These are phyloP conservation scores for Blastosporella zonata DNA, from an alignment of 1,284 basidiomycete genomes.

Conservation along the genomic window DNA sequence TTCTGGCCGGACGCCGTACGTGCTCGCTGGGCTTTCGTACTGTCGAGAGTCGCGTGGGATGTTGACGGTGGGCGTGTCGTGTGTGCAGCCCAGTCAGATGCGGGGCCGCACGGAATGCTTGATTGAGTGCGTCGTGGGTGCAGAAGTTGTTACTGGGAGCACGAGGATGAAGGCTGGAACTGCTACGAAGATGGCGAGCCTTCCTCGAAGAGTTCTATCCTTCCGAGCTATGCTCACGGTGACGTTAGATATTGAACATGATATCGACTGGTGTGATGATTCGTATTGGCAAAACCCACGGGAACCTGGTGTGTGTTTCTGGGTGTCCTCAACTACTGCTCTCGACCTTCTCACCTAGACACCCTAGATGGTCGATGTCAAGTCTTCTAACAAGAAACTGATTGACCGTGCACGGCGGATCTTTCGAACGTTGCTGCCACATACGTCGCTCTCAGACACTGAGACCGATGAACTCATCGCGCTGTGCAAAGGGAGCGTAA, in stretches of 20 bases:
- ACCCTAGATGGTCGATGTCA: conserved; percentile 32
- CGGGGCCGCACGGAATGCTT: conserved; percentile 24
- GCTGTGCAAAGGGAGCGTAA: conserved; percentile 28
- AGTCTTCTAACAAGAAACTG: conserved; percentile 28
- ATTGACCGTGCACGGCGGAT: conserved; percentile 28
- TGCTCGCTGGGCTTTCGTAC: conserved; percentile 27
- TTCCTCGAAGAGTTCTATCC: background rate
- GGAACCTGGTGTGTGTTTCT: conserved; percentile 26
- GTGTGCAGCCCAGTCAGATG: conserved; percentile 27
- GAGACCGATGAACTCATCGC: conserved; percentile 28
- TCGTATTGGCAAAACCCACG: conserved; percentile 31
- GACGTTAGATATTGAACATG: conserved; percentile 31
- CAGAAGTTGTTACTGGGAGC: conserved; percentile 30
- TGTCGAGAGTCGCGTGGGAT: conserved; percentile 22
- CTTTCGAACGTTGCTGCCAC: conserved; percentile 24
- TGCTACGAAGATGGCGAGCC: conserved; percentile 31
- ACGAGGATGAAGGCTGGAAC: conserved; percentile 32
- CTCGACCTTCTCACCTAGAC: background rate
- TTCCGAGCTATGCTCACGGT: background rate
- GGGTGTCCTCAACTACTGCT: background rate
- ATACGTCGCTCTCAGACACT: conserved; percentile 18
- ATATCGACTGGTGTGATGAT: conserved; percentile 32
- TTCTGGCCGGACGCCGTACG: conserved; percentile 33
- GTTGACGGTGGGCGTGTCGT: conserved; percentile 29
- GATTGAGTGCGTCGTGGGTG: conserved; percentile 28